A percentile compares a stretch with the other conserved stretches of the same genome.
Evolutionary conservation across 805 yeast genomes (phyloP).

Genomic region (Candida saitoana): DNA sequence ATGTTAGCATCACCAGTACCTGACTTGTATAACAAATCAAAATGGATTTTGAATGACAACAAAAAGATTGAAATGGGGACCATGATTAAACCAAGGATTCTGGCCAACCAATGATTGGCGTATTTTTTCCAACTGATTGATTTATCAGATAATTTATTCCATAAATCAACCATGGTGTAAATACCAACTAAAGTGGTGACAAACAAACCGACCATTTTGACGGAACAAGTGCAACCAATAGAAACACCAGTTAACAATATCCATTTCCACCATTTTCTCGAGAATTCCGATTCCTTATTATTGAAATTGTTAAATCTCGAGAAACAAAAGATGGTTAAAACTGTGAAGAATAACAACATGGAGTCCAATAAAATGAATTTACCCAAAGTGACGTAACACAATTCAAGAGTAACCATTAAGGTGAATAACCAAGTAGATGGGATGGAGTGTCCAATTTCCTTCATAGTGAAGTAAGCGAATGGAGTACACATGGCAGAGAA

Average conservation of each 20-base stretch:
- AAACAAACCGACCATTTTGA: conserved; percentile 95
- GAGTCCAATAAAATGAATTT: conserved; percentile 76
- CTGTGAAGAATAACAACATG: conserved; percentile 71
- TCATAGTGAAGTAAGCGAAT: conserved; percentile 65
- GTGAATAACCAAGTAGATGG: conserved; percentile 58
- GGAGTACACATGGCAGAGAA: conserved; percentile 68
- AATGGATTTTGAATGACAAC: conserved; percentile 69
- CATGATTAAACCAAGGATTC: conserved; percentile 58
- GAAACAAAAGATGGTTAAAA: conserved; percentile 72
- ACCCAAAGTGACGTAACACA: conserved; percentile 64
- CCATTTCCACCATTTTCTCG: conserved; percentile 93
- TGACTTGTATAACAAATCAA: conserved; percentile 64
- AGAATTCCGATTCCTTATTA: conserved; percentile 43
- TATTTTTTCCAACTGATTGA: conserved; percentile 49
- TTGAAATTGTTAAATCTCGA: conserved; percentile 65
- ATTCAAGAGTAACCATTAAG: conserved; percentile 61
- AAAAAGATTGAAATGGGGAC: conserved; percentile 63
- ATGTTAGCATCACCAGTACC: conserved; percentile 81
- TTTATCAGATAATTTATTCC: conserved; percentile 76
- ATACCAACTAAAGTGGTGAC: conserved; percentile 85
- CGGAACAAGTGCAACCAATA: conserved; percentile 88
- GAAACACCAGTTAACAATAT: conserved; percentile 74
- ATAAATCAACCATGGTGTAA: conserved; percentile 82
- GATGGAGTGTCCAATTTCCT: conserved; percentile 48
- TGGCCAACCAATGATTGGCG: conserved; percentile 60